Conservation (phyloP, 2,329 filamentous ascomycete species). For the Cercospora brassicicola region DNA sequence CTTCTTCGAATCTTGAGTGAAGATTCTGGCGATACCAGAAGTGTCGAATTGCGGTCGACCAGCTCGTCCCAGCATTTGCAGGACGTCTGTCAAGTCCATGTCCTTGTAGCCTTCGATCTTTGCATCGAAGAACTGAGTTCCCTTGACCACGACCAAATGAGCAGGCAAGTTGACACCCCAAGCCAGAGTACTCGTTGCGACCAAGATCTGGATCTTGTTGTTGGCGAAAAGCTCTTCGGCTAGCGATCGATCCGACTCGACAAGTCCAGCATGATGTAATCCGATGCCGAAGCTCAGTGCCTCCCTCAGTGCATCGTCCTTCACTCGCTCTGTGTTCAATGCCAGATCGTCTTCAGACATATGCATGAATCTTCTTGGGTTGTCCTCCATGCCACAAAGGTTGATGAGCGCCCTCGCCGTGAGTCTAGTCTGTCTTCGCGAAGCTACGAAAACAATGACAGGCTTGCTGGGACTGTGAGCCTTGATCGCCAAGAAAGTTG, state of each 20-base stretch:
- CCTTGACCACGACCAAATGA: conserved; percentile 95
- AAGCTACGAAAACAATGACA: conserved; percentile 97
- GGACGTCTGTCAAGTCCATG: conserved; percentile 96
- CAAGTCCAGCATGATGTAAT: conserved; percentile 92
- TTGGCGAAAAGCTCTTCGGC: conserved; percentile 93
- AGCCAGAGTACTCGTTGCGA: conserved; percentile 92
- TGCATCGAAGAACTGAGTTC: conserved; percentile 96
- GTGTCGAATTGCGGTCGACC: conserved; percentile 95
- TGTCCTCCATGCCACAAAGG: conserved; percentile 97
- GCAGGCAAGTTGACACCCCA: conserved; percentile 98
- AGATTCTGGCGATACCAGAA: conserved; percentile 93
- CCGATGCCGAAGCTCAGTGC: conserved; percentile 97
- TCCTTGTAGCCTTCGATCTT: conserved; percentile 98
- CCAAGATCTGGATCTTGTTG: conserved; percentile 96
- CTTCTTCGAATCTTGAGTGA: conserved; percentile 96
- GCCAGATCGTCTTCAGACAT: conserved; percentile 95
- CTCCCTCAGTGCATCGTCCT: conserved; percentile 88
- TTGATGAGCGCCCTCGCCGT: conserved; percentile 97
- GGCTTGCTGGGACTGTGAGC: conserved; percentile 94
- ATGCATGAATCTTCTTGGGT: conserved; percentile 84
- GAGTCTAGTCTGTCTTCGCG: conserved; percentile 86
- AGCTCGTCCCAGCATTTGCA: conserved; percentile 96
- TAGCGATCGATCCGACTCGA: conserved; percentile 88
- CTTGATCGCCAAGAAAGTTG: conserved; percentile 94
- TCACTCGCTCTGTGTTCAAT: conserved; percentile 81